Evolutionary conservation across 371 early-diverging fungal species (phyloP).

Genomic region (Vittaforma corneae): DNA sequence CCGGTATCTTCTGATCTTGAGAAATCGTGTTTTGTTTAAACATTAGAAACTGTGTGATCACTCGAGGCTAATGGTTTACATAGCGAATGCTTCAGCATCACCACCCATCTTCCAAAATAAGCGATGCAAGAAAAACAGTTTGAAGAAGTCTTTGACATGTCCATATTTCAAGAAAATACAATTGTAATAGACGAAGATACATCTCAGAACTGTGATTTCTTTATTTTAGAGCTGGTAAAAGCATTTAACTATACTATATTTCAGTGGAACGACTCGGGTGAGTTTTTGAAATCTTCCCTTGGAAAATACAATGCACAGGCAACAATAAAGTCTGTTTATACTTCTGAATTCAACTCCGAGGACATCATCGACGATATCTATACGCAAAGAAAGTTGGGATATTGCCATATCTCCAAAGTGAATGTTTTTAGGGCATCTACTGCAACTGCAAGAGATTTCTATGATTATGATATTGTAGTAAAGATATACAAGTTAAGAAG

Average conservation of each 20-base stretch:
- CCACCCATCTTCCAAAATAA: too few species aligned
- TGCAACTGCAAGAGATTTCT: constrained; percentile 25
- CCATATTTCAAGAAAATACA: constrained; percentile 16
- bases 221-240: constrained; percentile 25
- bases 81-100: too few species aligned
- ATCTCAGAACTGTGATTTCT: constrained; percentile 42
- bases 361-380: constrained; percentile 1
- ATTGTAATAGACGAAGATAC: constrained; percentile 26
- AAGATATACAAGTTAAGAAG: constrained; percentile 29
- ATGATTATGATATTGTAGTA: constrained; percentile 41
- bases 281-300: constrained; percentile 20
- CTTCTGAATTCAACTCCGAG: constrained; percentile 24
- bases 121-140: constrained; percentile 7
- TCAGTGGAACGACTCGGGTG: constrained; percentile 14
- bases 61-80: too few species aligned
- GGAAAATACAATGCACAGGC: background rate
- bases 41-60: too few species aligned
- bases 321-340: too few species aligned
- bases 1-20: too few species aligned
- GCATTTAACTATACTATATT: constrained; percentile 15
- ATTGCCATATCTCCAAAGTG: background rate
- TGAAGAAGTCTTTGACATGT: constrained; percentile 15
- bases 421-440: constrained; percentile 36
- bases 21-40: too few species aligned
- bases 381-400: background rate